These are phyloP conservation scores for Fusarium torreyae DNA, from an alignment of 2,329 filamentous ascomycete genomes.

Conservation along the genomic window DNA sequence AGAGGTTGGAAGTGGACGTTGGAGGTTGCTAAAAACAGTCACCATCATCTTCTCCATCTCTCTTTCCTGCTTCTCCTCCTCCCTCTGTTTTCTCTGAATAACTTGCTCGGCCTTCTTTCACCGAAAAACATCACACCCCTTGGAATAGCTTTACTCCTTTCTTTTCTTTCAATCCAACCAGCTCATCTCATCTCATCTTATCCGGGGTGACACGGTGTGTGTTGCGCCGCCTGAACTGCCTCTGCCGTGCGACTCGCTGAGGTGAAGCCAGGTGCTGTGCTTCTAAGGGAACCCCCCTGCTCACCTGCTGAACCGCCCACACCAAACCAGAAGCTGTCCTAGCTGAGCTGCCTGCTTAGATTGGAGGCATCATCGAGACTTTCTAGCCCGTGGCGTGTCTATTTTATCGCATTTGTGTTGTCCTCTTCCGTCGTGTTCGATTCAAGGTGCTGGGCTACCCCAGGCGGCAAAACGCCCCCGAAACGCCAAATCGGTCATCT, in stretches of 20 bases:
- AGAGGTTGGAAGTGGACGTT: conserved; percentile 7
- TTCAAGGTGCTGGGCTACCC: neutral
- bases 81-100: neutral
- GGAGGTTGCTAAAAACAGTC: conserved; percentile 24
- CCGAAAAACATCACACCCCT: too few species aligned
- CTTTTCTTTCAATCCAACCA: conserved; percentile 16
- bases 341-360: conserved; percentile 3
- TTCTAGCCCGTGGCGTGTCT: conserved; percentile 22
- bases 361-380: conserved; percentile 11
- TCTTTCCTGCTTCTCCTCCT: neutral
- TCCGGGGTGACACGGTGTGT: conserved; percentile 34
- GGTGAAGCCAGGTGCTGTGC: conserved; percentile 9
- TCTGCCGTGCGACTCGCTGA: conserved; percentile 34
- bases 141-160: neutral
- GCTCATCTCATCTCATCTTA: conserved; percentile 9
- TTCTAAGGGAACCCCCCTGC: conserved; percentile 26
- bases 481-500: conserved; percentile 19
- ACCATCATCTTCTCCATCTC: conserved; percentile 5
- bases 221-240: conserved; percentile 27
- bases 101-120: neutral
- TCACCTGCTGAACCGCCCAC: conserved; percentile 31
- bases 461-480: conserved; percentile 24
- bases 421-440: neutral
- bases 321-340: conserved; percentile 1
- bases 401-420: conserved; percentile 9